Evolutionary conservation across 176 grass and related monocot genomes (phyloP), one percentile per base, ranked within the genome.

Genomic region (Phoenix roebelenii): DNA sequence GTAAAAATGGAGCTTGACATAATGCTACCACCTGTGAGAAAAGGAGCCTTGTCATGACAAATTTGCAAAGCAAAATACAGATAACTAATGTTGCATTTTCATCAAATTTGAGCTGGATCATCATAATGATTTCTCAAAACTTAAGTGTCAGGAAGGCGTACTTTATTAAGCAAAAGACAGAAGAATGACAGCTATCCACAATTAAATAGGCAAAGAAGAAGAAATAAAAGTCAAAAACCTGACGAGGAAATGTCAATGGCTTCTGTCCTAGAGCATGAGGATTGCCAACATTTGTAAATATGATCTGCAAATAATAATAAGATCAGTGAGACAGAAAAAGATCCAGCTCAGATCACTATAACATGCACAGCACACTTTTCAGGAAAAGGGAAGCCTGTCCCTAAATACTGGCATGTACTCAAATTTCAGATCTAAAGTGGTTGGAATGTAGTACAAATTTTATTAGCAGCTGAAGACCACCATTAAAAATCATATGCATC

Each of bases 261-360:
- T 98, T 98, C 67, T 98, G 94, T 64, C 94, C 94, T 58, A 98
- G 77, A 3, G 94, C 94, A 76, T 98, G 94, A 5, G 94, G 94
- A 71, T 98, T 98, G 29, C 94, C 94, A 61, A 98, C 94, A 81
- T 98, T 98, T 70, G 94, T 98, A 77, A 98, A 98, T 78, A 98
- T 86, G 78, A 98, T 98, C 94, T 84, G 74, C 58, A 69, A 83
- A 67, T 23, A 61, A 83, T 25, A 73, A 9, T 44, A 44, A 9
- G 7, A 44, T 12, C 35, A 44, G 6, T 44, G 35, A 44, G 35
- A 12, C 35, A 44, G 52, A 65, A 4, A 9, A 72, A 59, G 9
- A 18, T 15, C 35, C 35, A 44, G 35, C 9, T 12, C 10, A 44
- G 1, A 44, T 12, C 35, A 12, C 35, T 32, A 7, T 7, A 32